phyloP scores from a whole-genome alignment of 2,329 filamentous ascomycete species.

The Calonectria hongkongensis region DNA sequence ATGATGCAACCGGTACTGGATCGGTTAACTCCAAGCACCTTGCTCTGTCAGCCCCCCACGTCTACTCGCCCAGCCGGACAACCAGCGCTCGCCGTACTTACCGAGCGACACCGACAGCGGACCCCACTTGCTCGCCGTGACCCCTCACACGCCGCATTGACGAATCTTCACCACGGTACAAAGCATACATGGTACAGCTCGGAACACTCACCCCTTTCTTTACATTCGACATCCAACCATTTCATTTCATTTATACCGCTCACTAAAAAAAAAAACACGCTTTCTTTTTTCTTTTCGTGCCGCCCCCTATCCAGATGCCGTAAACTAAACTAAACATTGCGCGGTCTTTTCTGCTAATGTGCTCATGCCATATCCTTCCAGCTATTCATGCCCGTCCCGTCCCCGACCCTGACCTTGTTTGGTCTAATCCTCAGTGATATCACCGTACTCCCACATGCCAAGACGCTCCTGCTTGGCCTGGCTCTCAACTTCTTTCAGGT shows the following conservation, averaged over 20 bases:
- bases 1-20: conserved; percentile 22
- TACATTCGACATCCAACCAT: conserved; percentile 30
- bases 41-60: conserved; percentile 26
- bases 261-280: conserved; percentile 37
- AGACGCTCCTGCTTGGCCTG: conserved; percentile 86
- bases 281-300: conserved; percentile 40
- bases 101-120: conserved; percentile 35
- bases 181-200: too few species aligned
- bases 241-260: conserved; percentile 36
- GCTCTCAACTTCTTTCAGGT: conserved; percentile 82
- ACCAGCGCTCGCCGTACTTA: conserved; percentile 32
- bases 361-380: conserved; percentile 39
- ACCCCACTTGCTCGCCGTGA: conserved; percentile 36
- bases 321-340: conserved; percentile 39
- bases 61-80: conserved; percentile 21
- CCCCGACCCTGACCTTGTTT: conserved; percentile 54
- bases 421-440: conserved; percentile 95
- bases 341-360: conserved; percentile 38
- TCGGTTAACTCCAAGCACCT: conserved; percentile 7
- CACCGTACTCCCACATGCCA: conserved; percentile 99
- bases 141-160: neutral
- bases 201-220: conserved; percentile 1
- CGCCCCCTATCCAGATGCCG: conserved; percentile 35
- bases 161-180: too few species aligned
- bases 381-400: conserved; percentile 26